A percentile compares a stretch with the other conserved stretches of the same genome.
These are phyloP conservation scores for Dendrobium catenatum DNA, from an alignment of 106 monocot genomes.

Conservation along the genomic window DNA sequence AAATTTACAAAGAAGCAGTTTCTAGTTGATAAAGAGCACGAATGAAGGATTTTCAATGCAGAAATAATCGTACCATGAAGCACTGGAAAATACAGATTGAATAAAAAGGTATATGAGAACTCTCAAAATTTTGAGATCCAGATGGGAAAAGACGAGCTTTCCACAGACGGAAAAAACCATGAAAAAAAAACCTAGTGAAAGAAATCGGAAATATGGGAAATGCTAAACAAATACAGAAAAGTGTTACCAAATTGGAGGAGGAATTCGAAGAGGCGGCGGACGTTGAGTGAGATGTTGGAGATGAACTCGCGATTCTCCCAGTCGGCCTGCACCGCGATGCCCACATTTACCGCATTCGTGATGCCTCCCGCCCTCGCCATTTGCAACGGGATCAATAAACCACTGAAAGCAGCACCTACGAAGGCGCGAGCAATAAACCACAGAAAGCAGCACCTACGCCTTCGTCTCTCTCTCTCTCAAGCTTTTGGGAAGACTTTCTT, in stretches of 20 bases:
- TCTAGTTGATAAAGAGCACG: too few species aligned
- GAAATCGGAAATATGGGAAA: not conserved
- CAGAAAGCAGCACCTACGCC: too few species aligned
- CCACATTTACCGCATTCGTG: constrained; percentile 91
- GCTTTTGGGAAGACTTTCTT: too few species aligned
- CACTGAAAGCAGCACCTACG: too few species aligned
- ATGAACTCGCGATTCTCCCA: constrained; percentile 99
- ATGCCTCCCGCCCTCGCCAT: constrained; percentile 82
- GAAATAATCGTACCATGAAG: not conserved
- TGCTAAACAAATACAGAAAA: not conserved
- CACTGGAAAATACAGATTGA: not conserved
- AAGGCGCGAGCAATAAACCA: not conserved
- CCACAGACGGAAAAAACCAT: not conserved
- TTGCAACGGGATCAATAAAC: not conserved
- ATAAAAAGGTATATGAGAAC: not conserved
- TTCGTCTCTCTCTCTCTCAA: too few species aligned
- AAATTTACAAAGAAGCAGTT: not conserved
- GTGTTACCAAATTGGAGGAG: constrained; percentile 84
- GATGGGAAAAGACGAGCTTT: not conserved
- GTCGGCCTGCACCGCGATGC: constrained; percentile 96
- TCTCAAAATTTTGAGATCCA: not conserved
- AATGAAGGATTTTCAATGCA: not conserved
- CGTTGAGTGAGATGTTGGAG: constrained; percentile 96
- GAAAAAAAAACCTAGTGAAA: not conserved
- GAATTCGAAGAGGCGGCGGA: constrained; percentile 98